A percentile compares a stretch with the other conserved stretches of the same genome.
Conservation (phyloP, 2,329 filamentous ascomycete species). For the Aspergillus sp. region DNA sequence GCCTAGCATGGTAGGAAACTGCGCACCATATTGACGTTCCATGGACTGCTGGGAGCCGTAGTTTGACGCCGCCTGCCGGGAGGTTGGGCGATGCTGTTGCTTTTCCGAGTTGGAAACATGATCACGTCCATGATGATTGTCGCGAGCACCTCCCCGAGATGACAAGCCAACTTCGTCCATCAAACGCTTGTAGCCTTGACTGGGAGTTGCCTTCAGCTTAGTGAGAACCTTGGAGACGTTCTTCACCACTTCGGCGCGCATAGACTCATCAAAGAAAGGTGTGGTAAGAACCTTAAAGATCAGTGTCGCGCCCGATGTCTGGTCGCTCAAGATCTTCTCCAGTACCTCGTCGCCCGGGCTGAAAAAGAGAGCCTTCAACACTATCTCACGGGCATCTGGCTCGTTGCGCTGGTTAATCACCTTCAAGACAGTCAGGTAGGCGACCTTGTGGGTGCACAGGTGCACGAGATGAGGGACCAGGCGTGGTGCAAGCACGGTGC, state of each 20-base stretch:
- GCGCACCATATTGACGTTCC: constrained; percentile 47
- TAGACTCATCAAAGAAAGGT: constrained; percentile 92
- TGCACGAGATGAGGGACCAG: constrained; percentile 92
- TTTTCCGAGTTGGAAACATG: constrained; percentile 42
- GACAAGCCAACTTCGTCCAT: constrained; percentile 98
- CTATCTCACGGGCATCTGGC: constrained; percentile 83
- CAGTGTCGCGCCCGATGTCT: constrained; percentile 86
- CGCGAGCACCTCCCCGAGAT: constrained; percentile 43
- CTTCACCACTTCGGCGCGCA: constrained; percentile 83
- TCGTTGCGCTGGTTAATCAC: constrained; percentile 98
- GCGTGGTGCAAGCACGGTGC: constrained; percentile 86
- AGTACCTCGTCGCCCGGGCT: constrained; percentile 81
- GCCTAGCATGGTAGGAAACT: constrained; percentile 40
- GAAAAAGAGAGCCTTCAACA: constrained; percentile 91
- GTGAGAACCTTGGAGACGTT: constrained; percentile 88
- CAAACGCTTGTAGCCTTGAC: constrained; percentile 94
- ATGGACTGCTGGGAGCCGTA: constrained; percentile 39
- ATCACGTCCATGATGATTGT: constrained; percentile 44
- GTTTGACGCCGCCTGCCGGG: constrained; percentile 43
- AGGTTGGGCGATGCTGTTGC: constrained; percentile 45
- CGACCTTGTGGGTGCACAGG: constrained; percentile 97
- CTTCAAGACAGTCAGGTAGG: constrained; percentile 94
- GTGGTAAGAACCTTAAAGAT: constrained; percentile 99
- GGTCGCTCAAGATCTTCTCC: constrained; percentile 87
- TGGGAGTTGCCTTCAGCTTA: constrained; percentile 88